Evolutionary conservation across 2,329 filamentous ascomycete genomes (phyloP).

Genomic region (Botrytis porri): DNA sequence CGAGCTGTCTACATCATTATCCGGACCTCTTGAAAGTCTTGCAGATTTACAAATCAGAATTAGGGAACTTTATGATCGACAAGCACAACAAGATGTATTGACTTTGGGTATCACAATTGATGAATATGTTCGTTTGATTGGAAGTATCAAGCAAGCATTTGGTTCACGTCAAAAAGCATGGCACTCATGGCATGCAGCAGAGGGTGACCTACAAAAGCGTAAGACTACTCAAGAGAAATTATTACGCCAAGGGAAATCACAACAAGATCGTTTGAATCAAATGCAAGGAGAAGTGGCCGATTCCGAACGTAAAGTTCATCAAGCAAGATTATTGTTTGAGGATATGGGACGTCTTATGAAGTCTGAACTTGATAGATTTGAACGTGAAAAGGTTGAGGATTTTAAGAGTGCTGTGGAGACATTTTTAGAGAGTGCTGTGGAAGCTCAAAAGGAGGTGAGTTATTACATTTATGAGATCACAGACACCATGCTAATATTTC

Average conservation of each 20-base stretch:
- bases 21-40: conserved; percentile 82
- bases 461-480: background rate
- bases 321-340: conserved; percentile 85
- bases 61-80: conserved; percentile 89
- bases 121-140: conserved; percentile 95
- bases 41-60: conserved; percentile 94
- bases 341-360: conserved; percentile 97
- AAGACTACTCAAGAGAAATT: conserved; percentile 89
- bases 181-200: conserved; percentile 88
- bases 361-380: conserved; percentile 86
- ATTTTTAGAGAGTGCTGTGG: conserved; percentile 92
- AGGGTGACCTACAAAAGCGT: conserved; percentile 86
- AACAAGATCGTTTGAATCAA: conserved; percentile 92
- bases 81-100: conserved; percentile 93
- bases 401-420: conserved; percentile 99
- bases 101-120: conserved; percentile 97
- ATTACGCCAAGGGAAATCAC: conserved; percentile 88
- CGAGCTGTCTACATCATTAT: conserved; percentile 84
- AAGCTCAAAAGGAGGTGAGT: conserved; percentile 95
- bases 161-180: conserved; percentile 91
- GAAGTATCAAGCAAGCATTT: conserved; percentile 92
- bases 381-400: conserved; percentile 96
- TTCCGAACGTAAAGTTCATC: conserved; percentile 88
- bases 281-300: conserved; percentile 92
- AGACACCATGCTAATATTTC: conserved; percentile 20